Conservation (phyloP, 768 basidiomycete genomes). For the Gyrodon lividus region DNA sequence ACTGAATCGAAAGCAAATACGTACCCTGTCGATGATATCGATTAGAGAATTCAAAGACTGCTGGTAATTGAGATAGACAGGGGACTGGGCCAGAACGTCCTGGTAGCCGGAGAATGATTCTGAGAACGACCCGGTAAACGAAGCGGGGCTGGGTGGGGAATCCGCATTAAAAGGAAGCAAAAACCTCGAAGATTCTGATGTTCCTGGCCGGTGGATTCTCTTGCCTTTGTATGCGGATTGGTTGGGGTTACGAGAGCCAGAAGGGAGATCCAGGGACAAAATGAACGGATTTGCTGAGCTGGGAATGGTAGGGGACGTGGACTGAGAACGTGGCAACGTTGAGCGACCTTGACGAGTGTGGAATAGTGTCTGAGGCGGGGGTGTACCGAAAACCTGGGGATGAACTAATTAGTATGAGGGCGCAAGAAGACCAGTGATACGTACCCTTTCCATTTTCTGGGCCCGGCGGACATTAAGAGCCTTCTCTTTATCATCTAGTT, state of each 20-base stretch:
- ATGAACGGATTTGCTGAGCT: constrained; percentile 16
- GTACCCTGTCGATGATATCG: constrained; percentile 76
- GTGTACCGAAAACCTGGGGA: constrained; percentile 73
- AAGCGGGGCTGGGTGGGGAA: constrained; percentile 20
- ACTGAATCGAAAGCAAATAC: constrained; percentile 25
- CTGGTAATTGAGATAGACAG: constrained; percentile 74
- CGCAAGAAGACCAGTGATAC: constrained; percentile 11
- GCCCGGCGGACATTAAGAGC: constrained; percentile 77
- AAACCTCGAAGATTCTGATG: constrained; percentile 59
- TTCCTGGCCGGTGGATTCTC: constrained; percentile 49
- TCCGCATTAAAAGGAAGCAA: constrained; percentile 40
- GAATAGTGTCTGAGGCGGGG: constrained; percentile 78
- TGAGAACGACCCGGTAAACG: constrained; percentile 14
- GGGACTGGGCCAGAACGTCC: constrained; percentile 35
- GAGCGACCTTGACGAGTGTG: constrained; percentile 57
- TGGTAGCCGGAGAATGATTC: constrained; percentile 18
- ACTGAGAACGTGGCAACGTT: constrained; percentile 25
- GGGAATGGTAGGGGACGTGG: constrained; percentile 16
- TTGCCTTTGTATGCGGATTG: constrained; percentile 50
- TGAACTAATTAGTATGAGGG: constrained; percentile 1
- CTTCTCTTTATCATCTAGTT: constrained; percentile 71
- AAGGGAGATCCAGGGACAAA: constrained; percentile 20
- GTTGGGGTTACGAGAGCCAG: constrained; percentile 41
- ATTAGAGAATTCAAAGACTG: constrained; percentile 78
- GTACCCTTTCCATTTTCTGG: constrained; percentile 85